phyloP scores from a whole-genome alignment of 1,284 basidiomycete genomes.

The Agroathelia rolfsii region DNA sequence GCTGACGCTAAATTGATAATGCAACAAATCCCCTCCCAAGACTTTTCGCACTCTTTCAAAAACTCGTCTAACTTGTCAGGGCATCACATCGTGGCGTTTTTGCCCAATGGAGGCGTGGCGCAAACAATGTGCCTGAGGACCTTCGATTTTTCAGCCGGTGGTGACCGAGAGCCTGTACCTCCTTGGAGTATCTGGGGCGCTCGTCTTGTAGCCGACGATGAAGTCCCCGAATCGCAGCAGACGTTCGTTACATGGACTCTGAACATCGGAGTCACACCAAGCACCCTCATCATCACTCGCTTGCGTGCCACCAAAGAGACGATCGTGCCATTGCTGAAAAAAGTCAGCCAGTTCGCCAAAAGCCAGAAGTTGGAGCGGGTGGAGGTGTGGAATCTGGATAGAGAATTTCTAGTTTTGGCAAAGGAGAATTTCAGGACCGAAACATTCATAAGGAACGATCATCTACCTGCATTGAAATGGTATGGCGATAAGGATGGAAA shows the following conservation, averaged over 20 bases:
- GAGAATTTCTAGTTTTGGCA: conserved; percentile 25
- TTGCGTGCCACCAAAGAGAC: conserved; percentile 27
- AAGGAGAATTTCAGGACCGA: conserved; percentile 26
- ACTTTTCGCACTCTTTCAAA: too few relatives aligned
- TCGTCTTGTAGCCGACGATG: conserved; percentile 10
- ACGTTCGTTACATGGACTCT: conserved; percentile 46
- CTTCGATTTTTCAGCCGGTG: conserved; percentile 17
- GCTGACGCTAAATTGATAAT: conserved; percentile 25
- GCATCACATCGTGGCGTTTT: conserved; percentile 26
- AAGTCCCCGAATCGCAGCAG: conserved; percentile 8
- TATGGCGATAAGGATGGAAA: conserved; percentile 33
- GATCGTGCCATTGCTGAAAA: conserved; percentile 30
- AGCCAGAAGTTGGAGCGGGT: conserved; percentile 30
- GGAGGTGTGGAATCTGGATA: conserved; percentile 46
- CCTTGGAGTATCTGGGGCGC: conserved; percentile 30
- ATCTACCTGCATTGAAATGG: conserved; percentile 47
- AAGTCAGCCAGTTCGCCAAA: conserved; percentile 28
- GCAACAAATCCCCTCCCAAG: too few relatives aligned
- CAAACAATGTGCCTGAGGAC: conserved; percentile 30
- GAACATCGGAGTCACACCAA: conserved; percentile 26
- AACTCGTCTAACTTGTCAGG: conserved; percentile 6
- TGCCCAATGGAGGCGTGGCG: conserved; percentile 37
- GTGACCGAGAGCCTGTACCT: conserved; percentile 10
- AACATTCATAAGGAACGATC: conserved; percentile 31
- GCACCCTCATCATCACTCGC: conserved; percentile 41